phyloP scores from a whole-genome alignment of 495 filamentous ascomycete species.

The Aspergillus kassunensis region DNA sequence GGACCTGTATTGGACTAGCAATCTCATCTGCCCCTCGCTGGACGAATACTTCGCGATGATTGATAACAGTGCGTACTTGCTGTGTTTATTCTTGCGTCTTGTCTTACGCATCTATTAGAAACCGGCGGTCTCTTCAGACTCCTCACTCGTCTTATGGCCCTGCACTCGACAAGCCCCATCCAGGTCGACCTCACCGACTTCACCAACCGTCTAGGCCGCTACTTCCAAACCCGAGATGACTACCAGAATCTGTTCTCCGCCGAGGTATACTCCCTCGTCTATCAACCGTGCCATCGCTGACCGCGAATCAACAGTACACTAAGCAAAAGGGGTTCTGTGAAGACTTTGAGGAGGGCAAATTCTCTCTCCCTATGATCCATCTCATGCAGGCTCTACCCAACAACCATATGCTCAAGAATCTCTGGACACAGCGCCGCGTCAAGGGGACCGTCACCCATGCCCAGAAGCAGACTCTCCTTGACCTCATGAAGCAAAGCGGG shows the following conservation, averaged over 20 bases:
- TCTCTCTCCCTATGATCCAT: conserved; percentile 32
- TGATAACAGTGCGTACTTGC: conserved; percentile 12
- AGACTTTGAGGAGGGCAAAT: conserved; percentile 39
- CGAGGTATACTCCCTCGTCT: neutral
- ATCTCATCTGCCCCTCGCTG: conserved; percentile 18
- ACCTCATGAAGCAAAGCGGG: conserved; percentile 1
- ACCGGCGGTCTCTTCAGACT: conserved; percentile 29
- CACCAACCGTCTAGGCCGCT: neutral
- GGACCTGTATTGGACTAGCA: conserved; percentile 28
- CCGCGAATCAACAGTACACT: conserved; percentile 18
- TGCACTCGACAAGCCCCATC: neutral
- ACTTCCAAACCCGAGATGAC: conserved; percentile 5
- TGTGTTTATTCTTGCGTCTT: too few relatives aligned
- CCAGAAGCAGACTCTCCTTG: neutral
- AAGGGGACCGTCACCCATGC: neutral
- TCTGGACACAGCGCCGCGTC: conserved; percentile 5
- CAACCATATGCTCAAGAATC: neutral
- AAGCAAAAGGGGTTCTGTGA: conserved; percentile 35
- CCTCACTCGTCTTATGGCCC: neutral
- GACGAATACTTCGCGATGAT: conserved; percentile 29
- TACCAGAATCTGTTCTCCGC: conserved; percentile 3
- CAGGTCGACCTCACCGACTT: neutral
- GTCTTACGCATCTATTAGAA: conserved; percentile 8
- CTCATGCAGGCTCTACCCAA: neutral
- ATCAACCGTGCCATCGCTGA: too few relatives aligned